phyloP scores from a whole-genome alignment of 345 rosid genomes.

The Ricinus communis region DNA sequence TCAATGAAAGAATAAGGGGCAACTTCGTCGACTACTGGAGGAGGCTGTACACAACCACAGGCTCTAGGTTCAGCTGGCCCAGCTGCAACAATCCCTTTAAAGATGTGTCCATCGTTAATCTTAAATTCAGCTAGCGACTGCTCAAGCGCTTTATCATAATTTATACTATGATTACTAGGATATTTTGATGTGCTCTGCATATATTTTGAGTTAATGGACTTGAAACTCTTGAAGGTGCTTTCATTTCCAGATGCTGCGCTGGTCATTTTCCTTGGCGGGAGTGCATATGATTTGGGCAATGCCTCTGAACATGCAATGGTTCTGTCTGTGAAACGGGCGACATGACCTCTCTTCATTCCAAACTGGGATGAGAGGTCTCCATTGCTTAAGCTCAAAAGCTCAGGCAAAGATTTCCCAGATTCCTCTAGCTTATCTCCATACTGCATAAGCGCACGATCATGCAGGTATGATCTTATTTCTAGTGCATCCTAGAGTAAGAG shows the following conservation, averaged over 20 bases:
- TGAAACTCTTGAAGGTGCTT: conserved; percentile 31
- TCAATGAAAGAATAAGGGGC: conserved; percentile 51
- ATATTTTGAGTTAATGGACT: conserved; percentile 30
- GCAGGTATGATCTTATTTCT: conserved; percentile 66
- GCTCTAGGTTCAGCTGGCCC: conserved; percentile 54
- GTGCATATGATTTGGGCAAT: conserved; percentile 23
- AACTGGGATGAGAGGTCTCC: conserved; percentile 48
- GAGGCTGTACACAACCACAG: conserved; percentile 61
- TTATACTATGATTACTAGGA: conserved; percentile 21
- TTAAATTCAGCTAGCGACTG: conserved; percentile 52
- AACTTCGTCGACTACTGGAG: conserved; percentile 47
- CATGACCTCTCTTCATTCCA: conserved; percentile 65
- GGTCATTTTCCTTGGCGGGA: conserved; percentile 20
- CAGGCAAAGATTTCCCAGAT: conserved; percentile 48
- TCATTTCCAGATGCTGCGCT: conserved; percentile 30
- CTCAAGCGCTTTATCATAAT: conserved; percentile 36
- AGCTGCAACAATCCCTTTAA: conserved; percentile 62
- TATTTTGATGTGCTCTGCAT: conserved; percentile 24
- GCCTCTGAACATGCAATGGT: conserved; percentile 42
- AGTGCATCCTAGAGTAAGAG: conserved; percentile 44
- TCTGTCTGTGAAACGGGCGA: conserved; percentile 52
- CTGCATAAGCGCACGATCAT: conserved; percentile 57
- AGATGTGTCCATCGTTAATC: conserved; percentile 55
- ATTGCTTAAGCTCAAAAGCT: conserved; percentile 42
- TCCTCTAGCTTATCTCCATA: conserved; percentile 57